Percentiles rank a stretch among this genome's conserved stretches.
These are phyloP conservation scores for Avicennia marina DNA, from an alignment of 257 asterid species.

Conservation along the genomic window DNA sequence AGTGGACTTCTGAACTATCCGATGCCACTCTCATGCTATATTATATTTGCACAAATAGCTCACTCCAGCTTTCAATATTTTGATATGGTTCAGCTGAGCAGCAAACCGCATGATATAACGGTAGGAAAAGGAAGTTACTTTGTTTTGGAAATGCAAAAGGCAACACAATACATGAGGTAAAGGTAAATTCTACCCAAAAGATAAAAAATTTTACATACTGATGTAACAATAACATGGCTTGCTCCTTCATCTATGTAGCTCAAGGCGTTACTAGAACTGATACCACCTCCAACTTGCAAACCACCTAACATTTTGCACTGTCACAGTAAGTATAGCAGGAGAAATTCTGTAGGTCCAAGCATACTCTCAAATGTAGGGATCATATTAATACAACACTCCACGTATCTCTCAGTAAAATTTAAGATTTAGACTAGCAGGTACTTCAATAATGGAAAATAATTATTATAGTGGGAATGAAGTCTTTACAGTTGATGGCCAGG, in stretches of 20 bases:
- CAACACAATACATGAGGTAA: slow-evolving; percentile 1
- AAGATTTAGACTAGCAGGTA: neutral
- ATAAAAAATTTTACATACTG: slow-evolving; percentile 52
- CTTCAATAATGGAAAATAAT: slow-evolving; percentile 4
- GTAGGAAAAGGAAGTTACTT: neutral
- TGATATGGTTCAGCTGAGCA: neutral
- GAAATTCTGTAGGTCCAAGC: slow-evolving; percentile 26
- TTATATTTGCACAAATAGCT: neutral
- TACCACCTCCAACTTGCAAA: slow-evolving; percentile 98
- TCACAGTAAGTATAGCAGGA: slow-evolving; percentile 35
- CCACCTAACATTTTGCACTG: slow-evolving; percentile 67
- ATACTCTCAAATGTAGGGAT: slow-evolving; percentile 20
- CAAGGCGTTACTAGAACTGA: slow-evolving; percentile 70
- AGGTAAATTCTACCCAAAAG: no score
- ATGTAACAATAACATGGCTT: slow-evolving; percentile 95
- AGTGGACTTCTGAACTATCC: neutral
- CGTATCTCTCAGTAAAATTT: neutral
- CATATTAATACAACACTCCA: slow-evolving; percentile 9
- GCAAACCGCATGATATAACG: no score
- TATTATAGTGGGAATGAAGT: neutral
- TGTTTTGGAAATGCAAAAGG: neutral
- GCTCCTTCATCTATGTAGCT: slow-evolving; percentile 90
- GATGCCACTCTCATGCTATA: neutral
- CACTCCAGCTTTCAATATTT: slow-evolving; percentile 10
- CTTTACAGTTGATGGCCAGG: neutral